Base-by-base conservation (phyloP, 2,329 filamentous ascomycete species). In the Pestalotiopsis sp. region DNA sequence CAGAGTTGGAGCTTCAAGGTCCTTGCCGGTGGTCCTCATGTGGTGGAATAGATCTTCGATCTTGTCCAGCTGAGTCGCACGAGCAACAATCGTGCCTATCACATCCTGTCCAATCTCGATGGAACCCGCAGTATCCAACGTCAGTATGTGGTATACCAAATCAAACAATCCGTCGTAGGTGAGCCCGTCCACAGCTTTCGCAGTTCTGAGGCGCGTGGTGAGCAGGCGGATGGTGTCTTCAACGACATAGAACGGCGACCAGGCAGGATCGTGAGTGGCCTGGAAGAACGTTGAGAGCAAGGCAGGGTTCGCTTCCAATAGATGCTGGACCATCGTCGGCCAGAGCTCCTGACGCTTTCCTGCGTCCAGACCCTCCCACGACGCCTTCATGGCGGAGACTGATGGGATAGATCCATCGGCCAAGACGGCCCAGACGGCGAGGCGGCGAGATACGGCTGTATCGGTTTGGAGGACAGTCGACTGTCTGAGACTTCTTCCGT, bases 1-100 rank as follows among this genome's bases (percentile, higher is more conserved):
- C 17, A 80, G 75, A 0, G 87, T 88, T 69, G 85, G 76, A 11
- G 72, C 70, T 36, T 68, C 65, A 39, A 78, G 67, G 14, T 71
- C 71, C 64, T 75, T 74, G n/a, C 74, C 71, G 14, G 69, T 67
- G 11, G 20, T 64, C 62, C 67, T 70, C 39, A 77, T 65, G 23
- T 65, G 23, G 60, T 77, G 59, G 59, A 74, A 73, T 52, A 74
- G 62, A 6, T 64, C 64, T 25, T 70, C 31, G 13, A 75, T 68
- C 52, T 71, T 66, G 4, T 67, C 41, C 6, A 65, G 67, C 4
- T 68, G 39, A 13, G 73, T 23, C 31, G 45, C 62, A 17, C 36
- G 25, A 6, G 69, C 49, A 12, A 72, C 58, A 31, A 74, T 38
- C 20, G 70, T 71, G 60, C 59, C 62, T 52, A 79, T 67, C 38